Evolutionary conservation across 192 early-diverging fungal genomes (phyloP).

Genomic region (Diversispora eburnea): DNA sequence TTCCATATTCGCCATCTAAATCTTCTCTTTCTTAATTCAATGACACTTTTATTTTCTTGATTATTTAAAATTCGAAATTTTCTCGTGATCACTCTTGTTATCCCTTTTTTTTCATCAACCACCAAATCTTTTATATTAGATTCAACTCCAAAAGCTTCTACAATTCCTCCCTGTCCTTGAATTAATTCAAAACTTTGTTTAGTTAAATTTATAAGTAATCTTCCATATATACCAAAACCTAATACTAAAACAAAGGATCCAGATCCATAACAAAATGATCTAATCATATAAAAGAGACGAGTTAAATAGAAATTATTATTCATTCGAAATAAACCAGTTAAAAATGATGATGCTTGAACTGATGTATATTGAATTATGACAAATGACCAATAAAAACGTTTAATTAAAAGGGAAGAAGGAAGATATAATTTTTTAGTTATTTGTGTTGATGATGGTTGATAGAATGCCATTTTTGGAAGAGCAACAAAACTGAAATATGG

Average conservation of each 20-base stretch:
- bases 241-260: background rate
- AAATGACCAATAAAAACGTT: background rate
- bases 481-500: background rate
- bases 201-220: constrained; percentile 7
- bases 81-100: background rate
- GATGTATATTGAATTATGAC: background rate
- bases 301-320: background rate
- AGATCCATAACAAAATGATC: background rate
- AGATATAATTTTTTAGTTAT: background rate
- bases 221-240: constrained; percentile 15
- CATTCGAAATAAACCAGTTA: background rate
- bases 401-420: background rate
- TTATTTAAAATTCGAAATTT: background rate
- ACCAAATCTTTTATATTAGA: background rate
- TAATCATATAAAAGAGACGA: background rate
- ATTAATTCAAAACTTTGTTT: constrained; percentile 7
- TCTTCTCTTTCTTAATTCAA: background rate
- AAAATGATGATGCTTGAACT: background rate
- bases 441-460: background rate
- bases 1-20: constrained; percentile 12
- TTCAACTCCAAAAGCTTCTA: background rate
- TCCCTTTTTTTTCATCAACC: background rate
- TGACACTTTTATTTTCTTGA: background rate
- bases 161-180: constrained; percentile 10
- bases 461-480: constrained; percentile 8